Conservation (phyloP, 2,329 filamentous ascomycete genomes). For the Chalaropsis thielavioides region DNA sequence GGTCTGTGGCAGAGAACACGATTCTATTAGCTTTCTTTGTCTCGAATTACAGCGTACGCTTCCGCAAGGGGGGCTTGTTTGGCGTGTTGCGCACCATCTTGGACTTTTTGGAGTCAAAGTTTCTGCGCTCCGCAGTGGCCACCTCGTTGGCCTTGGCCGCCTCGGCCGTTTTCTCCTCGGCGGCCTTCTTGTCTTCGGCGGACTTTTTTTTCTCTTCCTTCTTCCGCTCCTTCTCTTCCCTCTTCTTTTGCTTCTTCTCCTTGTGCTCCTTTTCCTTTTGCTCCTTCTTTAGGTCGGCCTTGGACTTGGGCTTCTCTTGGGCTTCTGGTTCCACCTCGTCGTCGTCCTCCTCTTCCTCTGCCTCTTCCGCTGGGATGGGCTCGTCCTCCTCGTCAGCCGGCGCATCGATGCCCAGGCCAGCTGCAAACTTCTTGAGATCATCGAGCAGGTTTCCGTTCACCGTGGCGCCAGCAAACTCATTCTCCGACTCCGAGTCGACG, state of each 20-base stretch:
- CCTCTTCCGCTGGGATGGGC: neutral
- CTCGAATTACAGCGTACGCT: neutral
- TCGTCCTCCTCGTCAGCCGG: slow-evolving; percentile 9
- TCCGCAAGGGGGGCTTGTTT: neutral
- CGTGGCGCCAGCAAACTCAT: slow-evolving; percentile 24
- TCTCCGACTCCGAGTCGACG: slow-evolving; percentile 30
- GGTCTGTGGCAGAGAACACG: slow-evolving; percentile 26
- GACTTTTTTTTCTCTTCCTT: slow-evolving; percentile 16
- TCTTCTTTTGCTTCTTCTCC: slow-evolving; percentile 24
- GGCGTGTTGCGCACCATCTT: slow-evolving; percentile 25
- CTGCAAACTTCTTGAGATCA: slow-evolving; percentile 15
- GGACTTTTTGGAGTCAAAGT: slow-evolving; percentile 23
- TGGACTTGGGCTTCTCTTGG: slow-evolving; percentile 26
- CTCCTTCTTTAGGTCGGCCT: slow-evolving; percentile 27
- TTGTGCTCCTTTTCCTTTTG: slow-evolving; percentile 23
- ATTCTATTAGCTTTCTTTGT: slow-evolving; percentile 25
- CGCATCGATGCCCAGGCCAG: slow-evolving; percentile 14
- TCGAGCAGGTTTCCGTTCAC: slow-evolving; percentile 12
- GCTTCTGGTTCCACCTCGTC: slow-evolving; percentile 8
- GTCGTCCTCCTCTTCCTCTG: neutral
- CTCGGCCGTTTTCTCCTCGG: slow-evolving; percentile 21
- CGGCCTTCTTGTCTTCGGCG: slow-evolving; percentile 19
- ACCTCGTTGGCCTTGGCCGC: slow-evolving; percentile 23
- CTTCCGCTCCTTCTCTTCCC: slow-evolving; percentile 18
- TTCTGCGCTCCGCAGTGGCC: slow-evolving; percentile 24